phyloP scores from a whole-genome alignment of 257 asterid species.

The Petunia axillaris region DNA sequence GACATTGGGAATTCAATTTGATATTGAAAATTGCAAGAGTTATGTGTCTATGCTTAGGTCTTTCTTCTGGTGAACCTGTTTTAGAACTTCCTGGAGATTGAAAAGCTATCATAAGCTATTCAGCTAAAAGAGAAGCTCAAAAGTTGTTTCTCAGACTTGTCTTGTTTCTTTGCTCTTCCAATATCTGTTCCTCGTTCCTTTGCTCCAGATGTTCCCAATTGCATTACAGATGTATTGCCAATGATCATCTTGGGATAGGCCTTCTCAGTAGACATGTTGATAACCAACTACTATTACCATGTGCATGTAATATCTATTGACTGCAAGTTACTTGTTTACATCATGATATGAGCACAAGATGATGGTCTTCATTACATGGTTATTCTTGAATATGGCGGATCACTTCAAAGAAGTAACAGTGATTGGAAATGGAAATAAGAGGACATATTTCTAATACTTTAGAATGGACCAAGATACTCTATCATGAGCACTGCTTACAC shows the following conservation, averaged over 20 bases:
- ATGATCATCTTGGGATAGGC: not conserved
- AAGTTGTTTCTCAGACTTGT: not conserved
- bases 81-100: slow-evolving; percentile 1
- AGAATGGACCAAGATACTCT: slow-evolving; percentile 26
- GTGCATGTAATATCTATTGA: slow-evolving; percentile 11
- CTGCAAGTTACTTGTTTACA: not conserved
- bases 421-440: slow-evolving; percentile 13
- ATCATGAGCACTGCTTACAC: slow-evolving; percentile 10
- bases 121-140: slow-evolving; percentile 6
- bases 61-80: slow-evolving; percentile 20
- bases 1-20: not conserved
- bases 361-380: slow-evolving; percentile 5
- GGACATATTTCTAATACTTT: not conserved
- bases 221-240: slow-evolving; percentile 21
- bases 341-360: slow-evolving; percentile 12
- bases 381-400: slow-evolving; percentile 10
- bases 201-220: slow-evolving; percentile 7
- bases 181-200: slow-evolving; percentile 18
- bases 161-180: not conserved
- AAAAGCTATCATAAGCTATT: not conserved
- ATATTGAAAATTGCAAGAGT: not conserved
- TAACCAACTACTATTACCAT: slow-evolving; percentile 1
- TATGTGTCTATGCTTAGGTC: slow-evolving; percentile 3
- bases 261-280: not conserved
- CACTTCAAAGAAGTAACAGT: slow-evolving; percentile 16